phyloP scores from a whole-genome alignment of 495 filamentous ascomycete species.

The Xylaria acuta region DNA sequence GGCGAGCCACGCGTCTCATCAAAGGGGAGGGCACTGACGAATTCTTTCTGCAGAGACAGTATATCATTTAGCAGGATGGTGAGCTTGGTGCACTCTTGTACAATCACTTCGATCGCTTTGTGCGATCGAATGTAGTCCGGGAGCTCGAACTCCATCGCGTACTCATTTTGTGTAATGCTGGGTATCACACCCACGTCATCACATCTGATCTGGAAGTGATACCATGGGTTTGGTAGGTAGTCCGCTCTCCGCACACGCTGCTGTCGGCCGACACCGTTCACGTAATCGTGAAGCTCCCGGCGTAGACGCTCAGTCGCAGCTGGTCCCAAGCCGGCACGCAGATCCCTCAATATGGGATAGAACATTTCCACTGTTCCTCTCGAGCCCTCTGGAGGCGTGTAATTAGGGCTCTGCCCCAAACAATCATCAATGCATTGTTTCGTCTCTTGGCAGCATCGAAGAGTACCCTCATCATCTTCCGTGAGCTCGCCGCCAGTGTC shows the following conservation, averaged over 20 bases:
- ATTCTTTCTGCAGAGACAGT: slow-evolving; percentile 40
- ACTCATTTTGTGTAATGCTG: slow-evolving; percentile 39
- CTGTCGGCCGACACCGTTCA: slow-evolving; percentile 35
- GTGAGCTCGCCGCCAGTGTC: slow-evolving; percentile 40
- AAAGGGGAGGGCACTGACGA: slow-evolving; percentile 28
- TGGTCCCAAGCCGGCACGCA: slow-evolving; percentile 32
- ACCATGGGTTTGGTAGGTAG: slow-evolving; percentile 39
- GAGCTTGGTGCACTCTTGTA: slow-evolving; percentile 35
- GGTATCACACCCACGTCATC: slow-evolving; percentile 38
- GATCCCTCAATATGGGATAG: slow-evolving; percentile 35
- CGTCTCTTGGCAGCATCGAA: slow-evolving; percentile 32
- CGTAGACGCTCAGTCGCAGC: slow-evolving; percentile 31
- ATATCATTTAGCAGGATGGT: slow-evolving; percentile 38
- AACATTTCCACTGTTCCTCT: slow-evolving; percentile 36
- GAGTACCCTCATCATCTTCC: slow-evolving; percentile 33
- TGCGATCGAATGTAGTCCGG: slow-evolving; percentile 35
- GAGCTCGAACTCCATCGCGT: slow-evolving; percentile 40
- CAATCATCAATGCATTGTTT: slow-evolving; percentile 38
- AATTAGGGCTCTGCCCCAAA: slow-evolving; percentile 34
- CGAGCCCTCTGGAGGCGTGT: slow-evolving; percentile 31
- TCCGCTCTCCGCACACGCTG: slow-evolving; percentile 35
- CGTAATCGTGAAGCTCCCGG: slow-evolving; percentile 36
- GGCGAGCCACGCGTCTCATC: background rate
- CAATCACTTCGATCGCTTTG: slow-evolving; percentile 36
- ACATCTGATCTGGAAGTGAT: slow-evolving; percentile 37